Conservation (phyloP, 345 rosid species). For the Moricandia arvensis region DNA sequence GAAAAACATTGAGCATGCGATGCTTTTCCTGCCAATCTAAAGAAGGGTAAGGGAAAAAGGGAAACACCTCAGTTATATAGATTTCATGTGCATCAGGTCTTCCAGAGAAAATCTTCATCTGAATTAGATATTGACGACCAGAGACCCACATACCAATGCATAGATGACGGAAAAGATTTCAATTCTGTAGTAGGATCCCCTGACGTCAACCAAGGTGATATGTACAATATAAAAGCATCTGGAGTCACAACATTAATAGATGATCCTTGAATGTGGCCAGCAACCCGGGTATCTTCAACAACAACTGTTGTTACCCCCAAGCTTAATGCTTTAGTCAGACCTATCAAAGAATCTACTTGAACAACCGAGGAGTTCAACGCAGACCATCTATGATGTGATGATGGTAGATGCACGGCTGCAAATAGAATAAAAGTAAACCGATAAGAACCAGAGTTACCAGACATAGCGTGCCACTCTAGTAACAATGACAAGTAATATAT, state of each 20-base stretch:
- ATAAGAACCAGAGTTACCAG: slow-evolving; percentile 8
- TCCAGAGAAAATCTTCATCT: slow-evolving; percentile 65
- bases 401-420: slow-evolving; percentile 81
- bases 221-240: slow-evolving; percentile 55
- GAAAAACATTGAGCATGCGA: background rate
- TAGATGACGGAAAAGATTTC: slow-evolving; percentile 53
- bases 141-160: slow-evolving; percentile 77
- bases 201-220: slow-evolving; percentile 55
- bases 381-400: slow-evolving; percentile 79
- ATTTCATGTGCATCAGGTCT: slow-evolving; percentile 72
- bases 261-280: slow-evolving; percentile 83
- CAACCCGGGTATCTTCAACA: slow-evolving; percentile 87
- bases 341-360: slow-evolving; percentile 60
- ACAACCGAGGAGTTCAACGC: slow-evolving; percentile 67
- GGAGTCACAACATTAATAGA: slow-evolving; percentile 81
- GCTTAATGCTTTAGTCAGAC: slow-evolving; percentile 55
- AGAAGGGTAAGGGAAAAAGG: background rate
- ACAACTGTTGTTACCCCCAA: slow-evolving; percentile 71
- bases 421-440: slow-evolving; percentile 33
- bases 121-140: slow-evolving; percentile 65
- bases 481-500: background rate
- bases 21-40: background rate
- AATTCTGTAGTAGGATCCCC: slow-evolving; percentile 56
- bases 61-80: slow-evolving; percentile 75
- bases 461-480: slow-evolving; percentile 2